Percentiles rank a stretch among this genome's conserved stretches.
These are phyloP conservation scores for Fusarium anthophilum DNA, from an alignment of 2,329 filamentous ascomycete genomes.

Conservation along the genomic window DNA sequence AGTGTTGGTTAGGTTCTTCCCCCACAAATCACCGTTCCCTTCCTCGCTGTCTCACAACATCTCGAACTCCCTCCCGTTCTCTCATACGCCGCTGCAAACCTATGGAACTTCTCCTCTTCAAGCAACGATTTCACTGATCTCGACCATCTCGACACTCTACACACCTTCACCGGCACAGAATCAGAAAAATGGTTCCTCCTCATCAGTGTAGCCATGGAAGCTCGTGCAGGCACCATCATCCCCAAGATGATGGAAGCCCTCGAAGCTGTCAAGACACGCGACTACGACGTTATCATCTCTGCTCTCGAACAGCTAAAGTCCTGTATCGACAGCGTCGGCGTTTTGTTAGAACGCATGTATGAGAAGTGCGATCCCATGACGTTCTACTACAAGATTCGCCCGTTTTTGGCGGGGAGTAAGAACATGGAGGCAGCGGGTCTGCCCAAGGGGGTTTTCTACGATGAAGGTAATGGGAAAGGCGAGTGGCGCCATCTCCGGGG, in stretches of 20 bases:
- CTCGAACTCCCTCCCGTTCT: conserved; percentile 87
- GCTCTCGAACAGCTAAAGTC: conserved; percentile 72
- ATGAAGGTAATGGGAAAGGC: conserved; percentile 72
- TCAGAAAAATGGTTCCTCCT: conserved; percentile 97
- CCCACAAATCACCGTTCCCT: conserved; percentile 78
- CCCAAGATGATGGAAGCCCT: conserved; percentile 83
- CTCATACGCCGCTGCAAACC: conserved; percentile 86
- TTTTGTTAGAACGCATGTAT: conserved; percentile 82
- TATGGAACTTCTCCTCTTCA: conserved; percentile 85
- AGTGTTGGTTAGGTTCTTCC: conserved; percentile 66
- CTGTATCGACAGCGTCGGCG: conserved; percentile 74
- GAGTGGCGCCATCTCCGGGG: conserved; percentile 83
- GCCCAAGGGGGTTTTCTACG: conserved; percentile 85
- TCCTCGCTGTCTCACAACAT: conserved; percentile 74
- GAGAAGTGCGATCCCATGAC: conserved; percentile 86
- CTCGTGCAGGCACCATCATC: conserved; percentile 77
- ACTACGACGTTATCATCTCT: conserved; percentile 68
- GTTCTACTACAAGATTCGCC: conserved; percentile 90
- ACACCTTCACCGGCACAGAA: conserved; percentile 87
- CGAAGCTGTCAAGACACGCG: conserved; percentile 68
- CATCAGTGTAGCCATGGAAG: conserved; percentile 90
- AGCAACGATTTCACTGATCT: conserved; percentile 67
- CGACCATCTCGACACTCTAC: conserved; percentile 74
- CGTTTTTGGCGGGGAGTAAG: conserved; percentile 89
- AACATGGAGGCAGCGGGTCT: conserved; percentile 90